phyloP scores from a whole-genome alignment of 192 early-diverging fungal genomes.

The Coemansia sp. region DNA sequence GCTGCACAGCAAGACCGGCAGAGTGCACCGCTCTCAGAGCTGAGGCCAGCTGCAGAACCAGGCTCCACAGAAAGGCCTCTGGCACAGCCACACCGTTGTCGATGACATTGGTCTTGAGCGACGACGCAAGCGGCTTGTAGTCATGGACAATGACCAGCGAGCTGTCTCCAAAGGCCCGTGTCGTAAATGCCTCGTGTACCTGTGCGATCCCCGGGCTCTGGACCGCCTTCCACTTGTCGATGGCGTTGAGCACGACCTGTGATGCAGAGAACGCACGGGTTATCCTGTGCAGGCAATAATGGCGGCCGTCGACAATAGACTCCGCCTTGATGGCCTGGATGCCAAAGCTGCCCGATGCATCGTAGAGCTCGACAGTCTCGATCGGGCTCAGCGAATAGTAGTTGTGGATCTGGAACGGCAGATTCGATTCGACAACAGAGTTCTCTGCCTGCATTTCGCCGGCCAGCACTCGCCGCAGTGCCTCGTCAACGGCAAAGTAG shows the following conservation, averaged over 20 bases:
- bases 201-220: slow-evolving; percentile 82
- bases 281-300: slow-evolving; percentile 83
- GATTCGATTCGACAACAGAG: slow-evolving; percentile 57
- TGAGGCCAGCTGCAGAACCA: slow-evolving; percentile 36
- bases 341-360: slow-evolving; percentile 61
- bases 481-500: slow-evolving; percentile 83
- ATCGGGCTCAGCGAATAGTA: slow-evolving; percentile 83
- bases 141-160: slow-evolving; percentile 96
- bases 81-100: slow-evolving; percentile 15
- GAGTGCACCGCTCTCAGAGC: slow-evolving; percentile 78
- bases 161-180: slow-evolving; percentile 91
- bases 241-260: slow-evolving; percentile 75
- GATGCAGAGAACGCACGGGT: slow-evolving; percentile 74
- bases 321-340: slow-evolving; percentile 84
- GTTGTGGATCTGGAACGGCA: slow-evolving; percentile 80
- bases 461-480: slow-evolving; percentile 76
- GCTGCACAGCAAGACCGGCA: slow-evolving; percentile 74
- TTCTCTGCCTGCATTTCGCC: slow-evolving; percentile 44
- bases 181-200: slow-evolving; percentile 93
- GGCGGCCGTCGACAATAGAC: slow-evolving; percentile 78
- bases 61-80: slow-evolving; percentile 41
- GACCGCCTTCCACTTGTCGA: slow-evolving; percentile 85
- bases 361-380: slow-evolving; percentile 58
- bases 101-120: slow-evolving; percentile 25
- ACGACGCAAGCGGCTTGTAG: slow-evolving; percentile 70